These are phyloP conservation scores for Xylaria arbuscula DNA, from an alignment of 2,329 filamentous ascomycete genomes.

Conservation along the genomic window DNA sequence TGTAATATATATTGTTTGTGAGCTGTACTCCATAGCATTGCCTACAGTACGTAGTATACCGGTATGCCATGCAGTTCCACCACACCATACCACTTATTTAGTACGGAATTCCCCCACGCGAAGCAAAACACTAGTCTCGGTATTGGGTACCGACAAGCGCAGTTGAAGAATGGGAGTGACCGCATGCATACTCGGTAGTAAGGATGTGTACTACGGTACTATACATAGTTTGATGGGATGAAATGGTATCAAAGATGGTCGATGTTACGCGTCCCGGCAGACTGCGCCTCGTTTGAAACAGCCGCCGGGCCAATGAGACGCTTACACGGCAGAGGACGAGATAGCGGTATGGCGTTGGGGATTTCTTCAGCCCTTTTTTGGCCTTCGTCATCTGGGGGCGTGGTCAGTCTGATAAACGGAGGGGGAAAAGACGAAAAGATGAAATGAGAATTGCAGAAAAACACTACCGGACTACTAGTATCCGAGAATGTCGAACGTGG, in stretches of 20 bases:
- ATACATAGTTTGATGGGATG: not conserved
- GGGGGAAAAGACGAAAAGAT: not conserved
- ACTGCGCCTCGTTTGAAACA: constrained; percentile 29
- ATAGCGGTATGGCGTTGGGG: constrained; percentile 6
- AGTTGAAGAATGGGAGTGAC: not conserved
- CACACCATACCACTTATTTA: not conserved
- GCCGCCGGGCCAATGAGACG: constrained; percentile 22
- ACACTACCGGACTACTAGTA: too few species aligned
- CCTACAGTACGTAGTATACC: too few species aligned
- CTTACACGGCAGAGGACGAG: constrained; percentile 13
- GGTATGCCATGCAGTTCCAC: not conserved
- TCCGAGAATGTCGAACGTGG: too few species aligned
- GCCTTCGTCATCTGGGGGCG: constrained; percentile 16
- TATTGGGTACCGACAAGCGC: not conserved
- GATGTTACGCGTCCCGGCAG: constrained; percentile 30
- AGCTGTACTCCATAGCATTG: too few species aligned
- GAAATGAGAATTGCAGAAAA: too few species aligned
- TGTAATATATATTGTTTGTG: not conserved
- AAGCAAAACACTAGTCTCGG: constrained; percentile 4
- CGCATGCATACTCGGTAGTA: not conserved
- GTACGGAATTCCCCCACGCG: constrained; percentile 27
- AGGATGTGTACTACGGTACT: not conserved
- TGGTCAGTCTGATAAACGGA: not conserved
- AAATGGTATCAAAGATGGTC: constrained; percentile 5
- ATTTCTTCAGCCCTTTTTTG: constrained; percentile 8